phyloP scores from a whole-genome alignment of 1,284 basidiomycete species.

The Austropuccinia psidii region DNA sequence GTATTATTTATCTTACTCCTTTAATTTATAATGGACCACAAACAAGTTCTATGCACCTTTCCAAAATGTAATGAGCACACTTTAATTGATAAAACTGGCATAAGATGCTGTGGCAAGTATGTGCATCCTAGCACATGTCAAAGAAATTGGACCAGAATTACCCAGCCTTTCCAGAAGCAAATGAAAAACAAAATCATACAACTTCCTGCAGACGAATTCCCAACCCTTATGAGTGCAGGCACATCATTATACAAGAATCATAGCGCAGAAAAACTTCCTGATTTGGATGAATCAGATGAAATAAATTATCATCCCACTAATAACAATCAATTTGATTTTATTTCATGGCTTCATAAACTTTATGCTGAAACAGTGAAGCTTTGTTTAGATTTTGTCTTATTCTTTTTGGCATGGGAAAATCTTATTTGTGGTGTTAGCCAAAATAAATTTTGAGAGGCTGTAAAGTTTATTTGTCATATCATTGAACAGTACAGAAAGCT shows the following conservation, averaged over 20 bases:
- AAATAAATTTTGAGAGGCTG: neutral
- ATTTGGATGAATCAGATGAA: too few species aligned
- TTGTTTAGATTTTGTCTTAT: neutral
- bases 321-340: too few species aligned
- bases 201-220: neutral
- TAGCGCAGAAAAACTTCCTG: too few species aligned
- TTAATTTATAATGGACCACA: too few species aligned
- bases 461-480: neutral
- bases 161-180: neutral
- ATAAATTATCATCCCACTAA: neutral
- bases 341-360: too few species aligned
- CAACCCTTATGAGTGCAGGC: too few species aligned
- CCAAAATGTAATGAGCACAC: neutral
- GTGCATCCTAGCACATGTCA: conserved; percentile 5
- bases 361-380: neutral
- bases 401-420: conserved; percentile 8
- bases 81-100: neutral
- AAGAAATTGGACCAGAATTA: neutral
- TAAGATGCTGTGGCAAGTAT: neutral
- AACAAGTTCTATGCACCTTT: neutral
- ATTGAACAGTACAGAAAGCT: neutral
- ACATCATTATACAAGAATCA: too few species aligned
- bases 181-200: neutral
- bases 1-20: too few species aligned
- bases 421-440: conserved; percentile 14